A percentile compares a stretch with the other conserved stretches of the same genome.
These are phyloP conservation scores for Styphnolobium japonicum DNA, from an alignment of 306 rosid genomes.

Conservation along the genomic window DNA sequence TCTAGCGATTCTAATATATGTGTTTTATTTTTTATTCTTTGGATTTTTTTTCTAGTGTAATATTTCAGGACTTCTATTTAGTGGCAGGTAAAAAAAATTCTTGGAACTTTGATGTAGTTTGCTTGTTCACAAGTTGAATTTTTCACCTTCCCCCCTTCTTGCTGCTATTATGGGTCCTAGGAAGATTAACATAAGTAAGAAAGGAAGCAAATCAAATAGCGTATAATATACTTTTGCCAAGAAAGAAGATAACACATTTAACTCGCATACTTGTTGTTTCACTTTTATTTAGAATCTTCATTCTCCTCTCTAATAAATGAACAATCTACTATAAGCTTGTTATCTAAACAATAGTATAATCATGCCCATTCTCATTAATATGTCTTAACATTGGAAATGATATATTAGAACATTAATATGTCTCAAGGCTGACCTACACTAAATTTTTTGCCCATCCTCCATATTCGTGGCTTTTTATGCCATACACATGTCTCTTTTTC, in stretches of 20 bases:
- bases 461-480: slow-evolving; percentile 49
- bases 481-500: slow-evolving; percentile 46
- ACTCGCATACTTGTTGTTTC: neutral
- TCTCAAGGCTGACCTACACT: slow-evolving; percentile 52
- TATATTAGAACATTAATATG: neutral
- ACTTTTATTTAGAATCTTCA: neutral
- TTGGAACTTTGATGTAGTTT: slow-evolving; percentile 12
- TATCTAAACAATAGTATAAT: neutral
- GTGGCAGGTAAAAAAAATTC: slow-evolving; percentile 54
- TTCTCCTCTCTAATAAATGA: neutral
- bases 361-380: neutral
- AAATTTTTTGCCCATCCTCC: slow-evolving; percentile 34
- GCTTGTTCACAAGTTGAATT: neutral
- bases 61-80: slow-evolving; percentile 64
- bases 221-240: neutral
- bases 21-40: too few relatives aligned
- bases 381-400: neutral
- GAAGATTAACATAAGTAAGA: neutral
- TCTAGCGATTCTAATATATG: too few relatives aligned
- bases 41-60: too few relatives aligned
- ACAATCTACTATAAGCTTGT: neutral
- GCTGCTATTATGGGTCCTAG: neutral
- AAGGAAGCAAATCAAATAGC: neutral
- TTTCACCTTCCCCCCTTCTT: neutral
- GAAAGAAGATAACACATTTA: neutral